These are phyloP conservation scores for Aristolochia fimbriata DNA, from an alignment of 164 flowering plant genomes.

Conservation along the genomic window DNA sequence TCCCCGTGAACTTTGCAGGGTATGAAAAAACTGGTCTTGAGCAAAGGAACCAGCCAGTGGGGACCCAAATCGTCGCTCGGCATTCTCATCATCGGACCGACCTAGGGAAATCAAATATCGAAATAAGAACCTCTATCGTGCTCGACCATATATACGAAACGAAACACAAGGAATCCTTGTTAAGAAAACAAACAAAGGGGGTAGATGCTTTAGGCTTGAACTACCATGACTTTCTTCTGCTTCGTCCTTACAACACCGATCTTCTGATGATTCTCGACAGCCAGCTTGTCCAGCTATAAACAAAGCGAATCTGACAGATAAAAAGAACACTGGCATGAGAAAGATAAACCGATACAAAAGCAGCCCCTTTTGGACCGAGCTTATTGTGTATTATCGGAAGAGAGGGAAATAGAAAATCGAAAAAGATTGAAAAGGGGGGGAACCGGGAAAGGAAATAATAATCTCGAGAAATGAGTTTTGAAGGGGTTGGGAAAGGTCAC, in stretches of 20 bases:
- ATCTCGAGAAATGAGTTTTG: neutral
- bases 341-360: constrained; percentile 3
- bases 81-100: constrained; percentile 28
- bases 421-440: neutral
- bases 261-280: constrained; percentile 17
- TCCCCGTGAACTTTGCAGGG: constrained; percentile 42
- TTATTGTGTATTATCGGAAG: neutral
- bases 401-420: neutral
- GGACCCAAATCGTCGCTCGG: constrained; percentile 31
- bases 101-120: constrained; percentile 13
- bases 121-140: neutral
- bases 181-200: neutral
- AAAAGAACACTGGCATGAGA: constrained; percentile 1
- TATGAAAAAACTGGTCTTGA: constrained; percentile 36
- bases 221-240: constrained; percentile 25
- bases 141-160: neutral
- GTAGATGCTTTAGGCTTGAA: neutral
- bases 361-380: neutral
- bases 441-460: neutral
- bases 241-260: constrained; percentile 16
- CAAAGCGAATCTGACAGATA: neutral
- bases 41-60: constrained; percentile 51
- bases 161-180: neutral
- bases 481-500: neutral
- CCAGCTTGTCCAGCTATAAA: constrained; percentile 19